Percentiles rank a stretch among this genome's conserved stretches.
Conservation (phyloP, 169 alveolate species). For the Babesia microti region DNA sequence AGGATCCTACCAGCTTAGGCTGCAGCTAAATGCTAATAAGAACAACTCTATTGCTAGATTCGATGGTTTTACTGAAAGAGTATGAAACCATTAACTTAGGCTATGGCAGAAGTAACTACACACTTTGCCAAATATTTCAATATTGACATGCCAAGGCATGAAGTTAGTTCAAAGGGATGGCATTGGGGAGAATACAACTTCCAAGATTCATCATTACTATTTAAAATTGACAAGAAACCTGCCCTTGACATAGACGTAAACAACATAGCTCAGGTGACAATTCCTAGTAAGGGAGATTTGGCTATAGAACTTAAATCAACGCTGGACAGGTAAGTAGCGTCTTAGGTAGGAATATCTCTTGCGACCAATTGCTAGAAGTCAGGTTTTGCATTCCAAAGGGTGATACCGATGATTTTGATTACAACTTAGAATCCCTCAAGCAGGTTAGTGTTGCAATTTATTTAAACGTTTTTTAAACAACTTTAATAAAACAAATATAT, state of each 20-base stretch:
- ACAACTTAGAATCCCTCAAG: slow-evolving; percentile 47
- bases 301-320: slow-evolving; percentile 67
- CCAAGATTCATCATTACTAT: slow-evolving; percentile 52
- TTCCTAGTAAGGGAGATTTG: slow-evolving; percentile 72
- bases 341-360: slow-evolving; percentile 12
- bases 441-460: slow-evolving; percentile 27
- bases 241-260: slow-evolving; percentile 66
- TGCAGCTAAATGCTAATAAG: slow-evolving; percentile 53
- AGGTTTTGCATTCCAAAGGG: slow-evolving; percentile 56
- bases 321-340: slow-evolving; percentile 18
- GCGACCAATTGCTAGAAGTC: slow-evolving; percentile 53
- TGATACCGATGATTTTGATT: slow-evolving; percentile 52
- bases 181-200: slow-evolving; percentile 79
- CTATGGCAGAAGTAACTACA: slow-evolving; percentile 57
- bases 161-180: slow-evolving; percentile 71
- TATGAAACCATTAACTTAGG: slow-evolving; percentile 10
- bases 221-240: slow-evolving; percentile 56
- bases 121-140: slow-evolving; percentile 71
- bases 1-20: slow-evolving; percentile 58
- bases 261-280: slow-evolving; percentile 65
- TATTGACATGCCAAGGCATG: slow-evolving; percentile 34
- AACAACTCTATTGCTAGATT: slow-evolving; percentile 48
- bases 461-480: slow-evolving; percentile 5
- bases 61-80: slow-evolving; percentile 62
- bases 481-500: no score